These are phyloP conservation scores for Volvox reticuliferus DNA, from an alignment of 139 green algal species.

Conservation along the genomic window DNA sequence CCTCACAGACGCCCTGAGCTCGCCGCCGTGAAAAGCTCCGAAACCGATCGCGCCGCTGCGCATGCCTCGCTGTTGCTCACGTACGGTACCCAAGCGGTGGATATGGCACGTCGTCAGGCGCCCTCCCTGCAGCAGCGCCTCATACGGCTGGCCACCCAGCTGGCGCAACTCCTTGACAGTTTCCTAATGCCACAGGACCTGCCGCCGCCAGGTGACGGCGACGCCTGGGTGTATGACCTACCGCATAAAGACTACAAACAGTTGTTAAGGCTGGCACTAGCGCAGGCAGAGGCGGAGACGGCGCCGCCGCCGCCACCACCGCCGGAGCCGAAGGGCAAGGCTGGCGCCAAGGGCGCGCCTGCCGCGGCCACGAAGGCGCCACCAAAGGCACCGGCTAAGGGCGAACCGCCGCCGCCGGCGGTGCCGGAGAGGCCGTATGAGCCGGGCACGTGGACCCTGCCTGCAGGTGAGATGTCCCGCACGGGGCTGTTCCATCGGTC, in stretches of 20 bases:
- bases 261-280: conserved; percentile 55
- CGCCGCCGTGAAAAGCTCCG: conserved; percentile 43
- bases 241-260: conserved; percentile 61
- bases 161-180: conserved; percentile 61
- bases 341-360: background rate
- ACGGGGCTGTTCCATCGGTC: too few species aligned
- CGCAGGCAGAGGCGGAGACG: conserved; percentile 39
- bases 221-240: conserved; percentile 51
- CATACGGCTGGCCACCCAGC: background rate
- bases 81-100: conserved; percentile 34
- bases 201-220: conserved; percentile 43
- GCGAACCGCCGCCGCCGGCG: background rate
- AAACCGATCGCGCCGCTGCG: conserved; percentile 44
- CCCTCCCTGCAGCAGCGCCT: conserved; percentile 36
- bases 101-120: conserved; percentile 24
- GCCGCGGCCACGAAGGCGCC: background rate
- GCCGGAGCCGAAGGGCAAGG: conserved; percentile 22
- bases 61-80: conserved; percentile 46
- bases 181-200: conserved; percentile 69
- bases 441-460: conserved; percentile 45
- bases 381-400: background rate
- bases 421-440: conserved; percentile 43
- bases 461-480: conserved; percentile 20
- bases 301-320: conserved; percentile 13
- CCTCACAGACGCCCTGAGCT: conserved; percentile 48